Evolutionary conservation across 78 protist genomes (phyloP).

Genomic region (Guillardia theta): DNA sequence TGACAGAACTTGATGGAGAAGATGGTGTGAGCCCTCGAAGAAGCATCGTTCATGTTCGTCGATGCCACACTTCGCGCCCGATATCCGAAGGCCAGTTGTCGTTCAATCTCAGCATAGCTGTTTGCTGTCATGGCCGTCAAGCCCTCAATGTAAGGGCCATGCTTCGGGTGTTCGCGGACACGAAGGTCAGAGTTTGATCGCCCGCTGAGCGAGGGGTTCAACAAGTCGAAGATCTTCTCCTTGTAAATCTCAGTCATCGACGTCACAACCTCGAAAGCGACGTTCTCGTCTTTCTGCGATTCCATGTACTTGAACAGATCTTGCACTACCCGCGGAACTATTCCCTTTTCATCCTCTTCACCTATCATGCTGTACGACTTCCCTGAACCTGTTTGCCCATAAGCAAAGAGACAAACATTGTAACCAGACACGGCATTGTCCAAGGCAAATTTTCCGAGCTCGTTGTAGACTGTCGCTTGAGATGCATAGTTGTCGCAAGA

Average conservation of each 20-base stretch:
- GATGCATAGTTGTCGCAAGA: neutral
- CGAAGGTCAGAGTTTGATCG: neutral
- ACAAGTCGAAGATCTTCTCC: conserved; percentile 70
- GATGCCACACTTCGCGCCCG: conserved; percentile 61
- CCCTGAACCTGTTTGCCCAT: conserved; percentile 34
- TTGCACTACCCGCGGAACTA: neutral
- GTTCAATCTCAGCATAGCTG: neutral
- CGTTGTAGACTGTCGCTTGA: neutral
- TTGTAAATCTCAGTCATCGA: conserved; percentile 77
- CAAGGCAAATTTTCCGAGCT: conserved; percentile 12
- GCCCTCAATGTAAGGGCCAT: conserved; percentile 14
- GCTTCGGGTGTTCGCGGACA: conserved; percentile 35
- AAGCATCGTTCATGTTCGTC: conserved; percentile 73
- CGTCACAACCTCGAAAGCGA: neutral
- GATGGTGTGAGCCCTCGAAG: conserved; percentile 71
- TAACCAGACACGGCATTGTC: neutral
- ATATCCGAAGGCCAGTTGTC: neutral
- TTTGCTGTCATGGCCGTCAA: neutral
- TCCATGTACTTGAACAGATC: neutral
- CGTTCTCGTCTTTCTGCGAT: neutral
- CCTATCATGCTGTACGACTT: conserved; percentile 26
- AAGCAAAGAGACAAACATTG: conserved; percentile 19
- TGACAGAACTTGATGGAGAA: conserved; percentile 48
- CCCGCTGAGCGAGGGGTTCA: conserved; percentile 6
- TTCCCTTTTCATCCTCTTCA: neutral